Conservation (phyloP, 164 flowering plant species). For the Vitis rupestris region DNA sequence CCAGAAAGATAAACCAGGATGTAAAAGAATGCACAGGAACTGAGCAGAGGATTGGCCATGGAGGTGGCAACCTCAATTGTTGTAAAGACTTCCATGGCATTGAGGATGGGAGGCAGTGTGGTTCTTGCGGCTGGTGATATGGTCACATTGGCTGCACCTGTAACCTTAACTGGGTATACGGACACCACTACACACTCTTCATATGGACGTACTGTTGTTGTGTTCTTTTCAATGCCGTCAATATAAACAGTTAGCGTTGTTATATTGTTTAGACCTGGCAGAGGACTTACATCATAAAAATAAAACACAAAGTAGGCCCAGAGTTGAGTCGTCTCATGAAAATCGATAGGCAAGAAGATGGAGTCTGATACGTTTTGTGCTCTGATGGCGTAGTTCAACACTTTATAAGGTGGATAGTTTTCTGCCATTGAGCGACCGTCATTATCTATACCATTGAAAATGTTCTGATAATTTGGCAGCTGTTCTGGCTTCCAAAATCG, state of each 20-base stretch:
- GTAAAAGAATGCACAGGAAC: background rate
- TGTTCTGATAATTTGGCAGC: background rate
- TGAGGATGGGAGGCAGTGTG: conserved; percentile 7
- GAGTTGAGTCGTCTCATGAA: background rate
- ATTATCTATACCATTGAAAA: background rate
- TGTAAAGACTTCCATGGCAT: conserved; percentile 12
- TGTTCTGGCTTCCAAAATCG: background rate
- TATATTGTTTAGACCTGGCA: background rate
- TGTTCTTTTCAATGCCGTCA: background rate
- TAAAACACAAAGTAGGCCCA: conserved; percentile 17
- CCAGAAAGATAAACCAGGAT: background rate
- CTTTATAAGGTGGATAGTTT: background rate
- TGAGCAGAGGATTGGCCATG: too few relatives aligned
- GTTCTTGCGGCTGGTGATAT: background rate
- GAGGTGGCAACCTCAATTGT: background rate
- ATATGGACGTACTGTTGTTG: too few relatives aligned
- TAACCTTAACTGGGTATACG: background rate
- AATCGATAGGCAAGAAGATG: background rate
- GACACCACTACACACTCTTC: background rate
- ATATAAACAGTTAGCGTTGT: background rate
- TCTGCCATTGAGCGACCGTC: background rate
- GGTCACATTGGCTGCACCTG: conserved; percentile 5
- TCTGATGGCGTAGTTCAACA: conserved; percentile 2
- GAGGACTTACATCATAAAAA: background rate
- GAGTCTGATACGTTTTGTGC: background rate